These are phyloP conservation scores for Rhipidocladum racemiflorum DNA, from an alignment of 176 grass and related monocot species.

Conservation along the genomic window DNA sequence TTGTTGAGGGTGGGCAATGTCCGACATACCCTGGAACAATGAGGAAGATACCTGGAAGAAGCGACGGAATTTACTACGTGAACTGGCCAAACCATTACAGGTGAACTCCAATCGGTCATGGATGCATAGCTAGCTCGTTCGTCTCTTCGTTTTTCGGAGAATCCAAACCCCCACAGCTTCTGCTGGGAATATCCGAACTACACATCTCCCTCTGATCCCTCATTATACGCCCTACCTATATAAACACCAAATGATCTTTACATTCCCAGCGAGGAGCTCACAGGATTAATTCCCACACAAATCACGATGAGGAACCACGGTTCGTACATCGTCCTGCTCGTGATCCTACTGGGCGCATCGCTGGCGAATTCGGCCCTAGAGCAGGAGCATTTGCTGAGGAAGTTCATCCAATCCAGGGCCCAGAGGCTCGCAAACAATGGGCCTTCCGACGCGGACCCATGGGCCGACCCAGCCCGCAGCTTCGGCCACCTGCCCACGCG, in stretches of 20 bases:
- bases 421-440: background rate
- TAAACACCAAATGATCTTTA: background rate
- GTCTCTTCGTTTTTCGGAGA: background rate
- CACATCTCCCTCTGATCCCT: background rate
- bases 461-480: background rate
- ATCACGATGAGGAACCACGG: background rate
- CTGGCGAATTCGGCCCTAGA: slow-evolving; percentile 7
- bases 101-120: background rate
- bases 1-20: too few species aligned
- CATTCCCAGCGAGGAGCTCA: background rate
- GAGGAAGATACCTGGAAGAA: background rate
- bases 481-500: background rate
- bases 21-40: background rate
- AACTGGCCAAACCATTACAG: background rate
- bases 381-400: slow-evolving; percentile 17
- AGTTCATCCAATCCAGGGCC: slow-evolving; percentile 9
- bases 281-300: background rate
- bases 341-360: background rate
- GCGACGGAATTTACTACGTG: background rate
- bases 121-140: too few species aligned
- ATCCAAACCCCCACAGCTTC: background rate
- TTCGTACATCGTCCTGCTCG: background rate
- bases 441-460: background rate
- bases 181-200: background rate
- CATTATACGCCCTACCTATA: background rate